Evolutionary conservation across 2,329 filamentous ascomycete genomes (phyloP), one percentile per base, ranked within the genome.

Genomic region (Fusarium sp.): DNA sequence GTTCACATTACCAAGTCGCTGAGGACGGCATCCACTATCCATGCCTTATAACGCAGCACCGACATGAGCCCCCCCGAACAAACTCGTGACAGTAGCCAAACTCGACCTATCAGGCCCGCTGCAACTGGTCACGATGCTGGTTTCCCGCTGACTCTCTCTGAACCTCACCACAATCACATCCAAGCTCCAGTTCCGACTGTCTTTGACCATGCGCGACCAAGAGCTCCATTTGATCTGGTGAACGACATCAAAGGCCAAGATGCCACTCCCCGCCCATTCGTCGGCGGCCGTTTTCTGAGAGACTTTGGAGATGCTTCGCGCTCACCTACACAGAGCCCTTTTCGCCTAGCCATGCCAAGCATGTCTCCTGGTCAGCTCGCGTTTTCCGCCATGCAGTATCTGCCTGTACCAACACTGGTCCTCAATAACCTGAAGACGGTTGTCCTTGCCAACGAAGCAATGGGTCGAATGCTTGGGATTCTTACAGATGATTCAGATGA

Each of bases 361-460:
- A 80, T 84, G 48, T 84, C 82, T 0, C 81, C 84, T 0, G 83
- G 81, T 2, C 85, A 88, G 70, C 78, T 89, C 39, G 88, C 90
- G 22, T 88, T 92, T 61, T 86, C 88, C 1, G 88, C 90, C 7
- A 80, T 94, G 78, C 90, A 92, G 73, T 93, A 92, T 73, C 82
- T 94, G 7, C 92, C 92, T 0, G 87, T 92, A 46, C 92, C 92
- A 0, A 76, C 92, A 6, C 76, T 94, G 35, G 87, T 94, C 2
- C 79, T 94, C 35, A 90, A 89, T 50, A 87, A 84, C 35, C 73
- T 86, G 30, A 94, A 93, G 77, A 91, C 89, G 0, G 85, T 94
- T 4, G 84, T 92, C 2, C 78, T 94, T 40, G 91, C 90, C 32
- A 94, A 94, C 71, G 90, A 93, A 70, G 89, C 92, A 20, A 90